Conservation (phyloP, 208 protist species). For the Leishmania guyanensis region DNA sequence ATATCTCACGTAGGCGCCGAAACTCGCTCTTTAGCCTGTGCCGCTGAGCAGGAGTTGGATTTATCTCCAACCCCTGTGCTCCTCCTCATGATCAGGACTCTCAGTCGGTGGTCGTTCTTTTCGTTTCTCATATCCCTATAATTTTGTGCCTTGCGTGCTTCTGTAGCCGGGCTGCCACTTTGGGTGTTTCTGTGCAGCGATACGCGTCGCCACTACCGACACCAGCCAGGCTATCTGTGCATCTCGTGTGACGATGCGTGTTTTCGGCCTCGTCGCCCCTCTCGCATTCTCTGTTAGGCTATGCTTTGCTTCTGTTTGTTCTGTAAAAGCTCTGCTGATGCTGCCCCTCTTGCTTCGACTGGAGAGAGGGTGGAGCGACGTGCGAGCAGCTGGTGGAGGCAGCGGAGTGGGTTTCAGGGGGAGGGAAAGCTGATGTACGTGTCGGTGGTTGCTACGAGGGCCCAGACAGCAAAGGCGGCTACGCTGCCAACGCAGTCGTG, state of each 20-base stretch:
- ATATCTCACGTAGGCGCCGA: not conserved
- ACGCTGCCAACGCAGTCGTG: not conserved
- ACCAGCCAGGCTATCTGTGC: not conserved
- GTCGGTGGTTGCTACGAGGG: not conserved
- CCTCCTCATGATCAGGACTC: not conserved
- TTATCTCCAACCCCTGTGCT: not conserved
- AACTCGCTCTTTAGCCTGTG: not conserved
- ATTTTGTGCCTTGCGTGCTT: not conserved
- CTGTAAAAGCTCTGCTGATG: not conserved
- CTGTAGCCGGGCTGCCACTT: not conserved
- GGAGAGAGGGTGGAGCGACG: not conserved
- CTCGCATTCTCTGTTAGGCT: not conserved
- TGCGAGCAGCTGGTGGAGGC: not conserved
- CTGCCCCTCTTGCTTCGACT: not conserved
- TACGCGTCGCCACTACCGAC: not conserved
- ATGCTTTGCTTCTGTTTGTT: not conserved
- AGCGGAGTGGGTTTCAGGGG: not conserved
- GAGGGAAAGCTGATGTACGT: not conserved
- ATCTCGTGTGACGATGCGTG: not conserved
- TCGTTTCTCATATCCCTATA: not conserved
- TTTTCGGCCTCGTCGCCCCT: not conserved
- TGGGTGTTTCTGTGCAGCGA: not conserved
- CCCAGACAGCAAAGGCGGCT: not conserved
- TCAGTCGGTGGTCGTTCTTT: not conserved
- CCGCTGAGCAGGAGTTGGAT: not conserved